A percentile compares a stretch with the other conserved stretches of the same genome.
phyloP scores from a whole-genome alignment of 1,139 yeast genomes.

The Meyerozyma elateridarum region DNA sequence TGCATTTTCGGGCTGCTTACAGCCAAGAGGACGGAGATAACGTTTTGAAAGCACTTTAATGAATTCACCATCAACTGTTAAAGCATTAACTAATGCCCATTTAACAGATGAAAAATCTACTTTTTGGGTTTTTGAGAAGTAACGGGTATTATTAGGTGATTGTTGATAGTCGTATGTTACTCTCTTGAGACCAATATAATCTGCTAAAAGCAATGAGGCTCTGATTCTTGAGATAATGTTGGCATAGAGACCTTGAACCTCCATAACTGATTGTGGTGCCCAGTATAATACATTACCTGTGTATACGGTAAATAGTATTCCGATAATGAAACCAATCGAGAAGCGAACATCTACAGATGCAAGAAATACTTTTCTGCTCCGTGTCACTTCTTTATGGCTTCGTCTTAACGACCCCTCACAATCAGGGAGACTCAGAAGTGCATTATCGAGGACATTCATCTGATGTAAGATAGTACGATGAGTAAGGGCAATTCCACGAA shows the following conservation, averaged over 20 bases:
- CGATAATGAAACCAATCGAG: slow-evolving; percentile 82
- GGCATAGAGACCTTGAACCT: slow-evolving; percentile 85
- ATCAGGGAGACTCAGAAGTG: slow-evolving; percentile 62
- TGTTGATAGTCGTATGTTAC: slow-evolving; percentile 92
- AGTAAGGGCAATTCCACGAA: slow-evolving; percentile 89
- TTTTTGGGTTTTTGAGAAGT: slow-evolving; percentile 68
- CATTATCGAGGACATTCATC: slow-evolving; percentile 68
- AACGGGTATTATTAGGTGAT: slow-evolving; percentile 80
- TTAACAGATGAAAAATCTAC: slow-evolving; percentile 78
- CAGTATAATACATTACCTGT: slow-evolving; percentile 80
- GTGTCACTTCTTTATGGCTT: slow-evolving; percentile 22
- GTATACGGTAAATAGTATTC: slow-evolving; percentile 75
- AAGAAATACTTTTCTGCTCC: slow-evolving; percentile 39
- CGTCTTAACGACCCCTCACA: slow-evolving; percentile 36
- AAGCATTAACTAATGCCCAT: slow-evolving; percentile 88
- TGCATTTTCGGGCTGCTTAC: slow-evolving; percentile 68
- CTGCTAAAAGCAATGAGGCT: slow-evolving; percentile 75
- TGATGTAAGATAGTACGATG: slow-evolving; percentile 87
- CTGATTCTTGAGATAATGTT: slow-evolving; percentile 65
- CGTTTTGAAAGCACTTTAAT: slow-evolving; percentile 87
- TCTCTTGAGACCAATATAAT: slow-evolving; percentile 84
- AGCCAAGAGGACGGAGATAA: slow-evolving; percentile 88
- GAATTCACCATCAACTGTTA: slow-evolving; percentile 93
- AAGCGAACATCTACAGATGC: slow-evolving; percentile 84
- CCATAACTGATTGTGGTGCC: slow-evolving; percentile 73